Base-by-base conservation (phyloP, 2,329 filamentous ascomycete genomes). In the Elsinoe arachidis region DNA sequence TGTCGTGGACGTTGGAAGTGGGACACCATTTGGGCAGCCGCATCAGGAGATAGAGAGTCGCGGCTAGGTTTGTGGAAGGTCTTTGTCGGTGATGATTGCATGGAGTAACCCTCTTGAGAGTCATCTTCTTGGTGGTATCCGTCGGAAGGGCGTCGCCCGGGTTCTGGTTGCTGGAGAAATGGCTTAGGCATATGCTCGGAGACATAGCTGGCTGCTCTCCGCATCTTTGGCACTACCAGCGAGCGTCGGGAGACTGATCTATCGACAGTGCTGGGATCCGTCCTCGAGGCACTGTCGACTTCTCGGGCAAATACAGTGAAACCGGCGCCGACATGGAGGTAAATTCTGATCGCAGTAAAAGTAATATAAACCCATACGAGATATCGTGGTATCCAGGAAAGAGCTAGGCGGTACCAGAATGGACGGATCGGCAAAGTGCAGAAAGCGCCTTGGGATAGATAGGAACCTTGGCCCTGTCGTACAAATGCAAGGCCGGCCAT, bases 371-470 rank as follows among this genome's bases (percentile, higher is more conserved):
- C 65, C 62, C 87, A 81, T 54, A 90, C 83, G 35, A 87, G 62
- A 61, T 90, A 90, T 52, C 87, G 79, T 35, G 87, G 88, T 6
- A 87, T 77, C 87, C 88, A 92, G 58, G 80, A 80, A 2, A 91
- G 73, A 0, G 80, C 82, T 14, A 85, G 73, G 43, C 83, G 78
- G 61, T 85, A 85, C 88, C 87, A 91, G 60, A 78, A 77, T 0
- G 85, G 84, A 2, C 80, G 75, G 14, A 80, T 73, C 0, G 87
- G 85, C 2, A 91, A 74, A 61, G 85, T 85, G 68, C 88, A 92
- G 63, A 84, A 86, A 17, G 83, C 80, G 1, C 84, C 85, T 51
- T 81, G 78, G 19, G 83, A 80, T 44, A 80, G 72, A 65, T 86
- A 90, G 6, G 39, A 43, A 1, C 77, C 82, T 1, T 69, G 66